These are phyloP conservation scores for Aphanoascus verrucosus DNA, from an alignment of 2,329 filamentous ascomycete species.

Conservation along the genomic window DNA sequence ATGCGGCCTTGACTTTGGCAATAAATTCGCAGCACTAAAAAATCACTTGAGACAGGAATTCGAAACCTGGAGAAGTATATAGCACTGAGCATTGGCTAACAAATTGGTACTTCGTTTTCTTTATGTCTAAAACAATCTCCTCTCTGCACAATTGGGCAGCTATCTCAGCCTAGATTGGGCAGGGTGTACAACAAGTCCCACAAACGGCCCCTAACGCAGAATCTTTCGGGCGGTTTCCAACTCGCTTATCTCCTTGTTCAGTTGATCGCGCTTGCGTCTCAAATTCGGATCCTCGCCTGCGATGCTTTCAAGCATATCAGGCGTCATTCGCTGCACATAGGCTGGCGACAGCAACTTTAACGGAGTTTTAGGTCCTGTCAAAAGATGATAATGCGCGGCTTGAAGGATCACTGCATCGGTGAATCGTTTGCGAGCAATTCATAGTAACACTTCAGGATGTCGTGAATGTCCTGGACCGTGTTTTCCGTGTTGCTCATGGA, in stretches of 20 bases:
- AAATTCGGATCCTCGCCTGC: slow-evolving; percentile 46
- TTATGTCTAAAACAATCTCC: too few species aligned
- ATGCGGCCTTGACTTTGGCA: slow-evolving; percentile 63
- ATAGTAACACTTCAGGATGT: slow-evolving; percentile 53
- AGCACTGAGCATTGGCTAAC: background rate
- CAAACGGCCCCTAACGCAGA: background rate
- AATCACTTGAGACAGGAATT: slow-evolving; percentile 66
- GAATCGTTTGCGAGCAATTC: slow-evolving; percentile 51
- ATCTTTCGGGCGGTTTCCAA: slow-evolving; percentile 24
- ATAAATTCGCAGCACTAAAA: slow-evolving; percentile 63
- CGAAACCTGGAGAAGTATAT: slow-evolving; percentile 60
- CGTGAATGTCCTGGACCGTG: slow-evolving; percentile 45
- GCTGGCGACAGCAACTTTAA: slow-evolving; percentile 44
- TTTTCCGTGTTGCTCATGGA: slow-evolving; percentile 32
- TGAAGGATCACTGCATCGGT: slow-evolving; percentile 54
- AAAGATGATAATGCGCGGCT: slow-evolving; percentile 44
- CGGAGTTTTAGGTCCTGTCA: slow-evolving; percentile 42
- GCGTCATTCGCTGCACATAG: slow-evolving; percentile 41
- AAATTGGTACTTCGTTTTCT: background rate
- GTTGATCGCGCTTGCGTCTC: slow-evolving; percentile 32
- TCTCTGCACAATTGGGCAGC: too few species aligned
- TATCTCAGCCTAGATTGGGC: background rate
- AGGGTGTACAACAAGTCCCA: background rate
- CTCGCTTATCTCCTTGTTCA: slow-evolving; percentile 40
- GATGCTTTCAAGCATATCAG: slow-evolving; percentile 44